phyloP scores from a whole-genome alignment of 441 rosid species.

The Populus tomentosa region DNA sequence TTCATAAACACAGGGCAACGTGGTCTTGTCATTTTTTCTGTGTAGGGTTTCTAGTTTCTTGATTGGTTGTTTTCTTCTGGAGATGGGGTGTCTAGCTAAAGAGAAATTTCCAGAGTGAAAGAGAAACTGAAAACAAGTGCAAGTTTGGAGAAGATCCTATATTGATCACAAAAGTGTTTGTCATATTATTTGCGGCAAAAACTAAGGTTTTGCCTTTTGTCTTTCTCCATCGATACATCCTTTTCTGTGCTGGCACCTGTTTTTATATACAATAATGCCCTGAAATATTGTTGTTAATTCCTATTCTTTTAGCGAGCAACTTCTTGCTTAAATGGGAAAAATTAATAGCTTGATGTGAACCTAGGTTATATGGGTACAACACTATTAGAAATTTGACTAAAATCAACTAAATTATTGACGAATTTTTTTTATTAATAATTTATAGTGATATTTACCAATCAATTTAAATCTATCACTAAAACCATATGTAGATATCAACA shows the following conservation, averaged over 20 bases:
- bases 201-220: not conserved
- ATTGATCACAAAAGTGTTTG: not conserved
- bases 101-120: not conserved
- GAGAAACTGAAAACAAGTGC: not conserved
- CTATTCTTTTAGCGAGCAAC: too few relatives aligned
- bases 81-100: not conserved
- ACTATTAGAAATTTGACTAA: too few relatives aligned
- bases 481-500: accelerated
- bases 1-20: not conserved
- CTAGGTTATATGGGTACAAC: too few relatives aligned
- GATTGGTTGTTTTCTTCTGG: not conserved
- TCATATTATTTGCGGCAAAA: not conserved
- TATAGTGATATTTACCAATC: accelerated
- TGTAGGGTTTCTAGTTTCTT: not conserved
- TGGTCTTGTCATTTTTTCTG: not conserved
- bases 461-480: too few relatives aligned
- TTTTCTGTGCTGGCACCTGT: not conserved
- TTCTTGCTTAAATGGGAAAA: too few relatives aligned
- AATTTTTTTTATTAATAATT: too few relatives aligned
- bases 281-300: not conserved
- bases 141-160: not conserved
- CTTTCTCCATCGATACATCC: not conserved
- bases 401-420: too few relatives aligned
- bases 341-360: too few relatives aligned
- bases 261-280: not conserved